These are phyloP conservation scores for Lasiodiplodia theobromae DNA, from an alignment of 2,329 filamentous ascomycete species.

Conservation along the genomic window DNA sequence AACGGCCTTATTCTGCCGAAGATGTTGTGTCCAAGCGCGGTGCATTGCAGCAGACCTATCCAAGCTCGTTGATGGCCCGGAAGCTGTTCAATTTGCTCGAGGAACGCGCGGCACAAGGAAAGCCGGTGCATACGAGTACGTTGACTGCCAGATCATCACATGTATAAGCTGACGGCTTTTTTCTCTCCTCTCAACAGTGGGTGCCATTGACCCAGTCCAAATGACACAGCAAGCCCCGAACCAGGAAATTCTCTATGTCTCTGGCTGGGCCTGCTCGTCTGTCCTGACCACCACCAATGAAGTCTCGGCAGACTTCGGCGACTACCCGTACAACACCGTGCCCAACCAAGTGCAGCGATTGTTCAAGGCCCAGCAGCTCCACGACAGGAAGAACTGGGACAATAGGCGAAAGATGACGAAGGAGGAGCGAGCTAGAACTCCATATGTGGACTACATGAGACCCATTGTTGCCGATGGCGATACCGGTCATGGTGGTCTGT, in stretches of 20 bases:
- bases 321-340: slow-evolving; percentile 99
- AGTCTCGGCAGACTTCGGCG: slow-evolving; percentile 95
- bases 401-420: slow-evolving; percentile 77
- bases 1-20: slow-evolving; percentile 85
- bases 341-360: slow-evolving; percentile 97
- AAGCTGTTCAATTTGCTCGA: slow-evolving; percentile 92
- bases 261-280: slow-evolving; percentile 96
- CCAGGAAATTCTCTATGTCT: slow-evolving; percentile 95
- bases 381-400: slow-evolving; percentile 96
- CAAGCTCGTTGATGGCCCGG: slow-evolving; percentile 91
- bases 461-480: slow-evolving; percentile 97
- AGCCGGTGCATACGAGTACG: slow-evolving; percentile 92
- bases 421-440: slow-evolving; percentile 75
- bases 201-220: slow-evolving; percentile 97
- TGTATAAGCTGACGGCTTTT: not conserved
- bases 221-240: slow-evolving; percentile 98
- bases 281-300: slow-evolving; percentile 94
- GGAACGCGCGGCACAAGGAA: slow-evolving; percentile 76
- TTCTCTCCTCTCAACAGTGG: slow-evolving; percentile 66
- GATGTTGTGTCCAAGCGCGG: slow-evolving; percentile 95
- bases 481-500: slow-evolving; percentile 88
- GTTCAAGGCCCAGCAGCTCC: slow-evolving; percentile 95
- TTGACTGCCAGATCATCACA: slow-evolving; percentile 32
- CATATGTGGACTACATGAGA: slow-evolving; percentile 89
- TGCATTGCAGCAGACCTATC: slow-evolving; percentile 83